Conservation (phyloP, 1,284 basidiomycete species). For the Ganoderma sp. region DNA sequence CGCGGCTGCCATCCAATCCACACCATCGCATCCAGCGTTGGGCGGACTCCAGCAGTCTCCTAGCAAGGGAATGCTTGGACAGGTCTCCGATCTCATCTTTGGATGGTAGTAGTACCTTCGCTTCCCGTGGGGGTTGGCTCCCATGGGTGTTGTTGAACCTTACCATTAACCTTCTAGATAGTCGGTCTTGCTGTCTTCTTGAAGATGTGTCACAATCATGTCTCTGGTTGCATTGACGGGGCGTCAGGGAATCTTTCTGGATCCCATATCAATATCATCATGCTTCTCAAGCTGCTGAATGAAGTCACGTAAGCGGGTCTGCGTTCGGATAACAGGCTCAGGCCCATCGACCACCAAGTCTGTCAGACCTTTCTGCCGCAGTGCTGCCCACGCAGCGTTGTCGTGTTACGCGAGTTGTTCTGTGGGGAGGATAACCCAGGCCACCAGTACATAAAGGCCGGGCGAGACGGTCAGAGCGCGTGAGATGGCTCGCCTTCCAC, state of each 20-base stretch:
- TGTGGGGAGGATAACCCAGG: not conserved
- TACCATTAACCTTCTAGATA: not conserved
- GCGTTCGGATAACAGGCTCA: not conserved
- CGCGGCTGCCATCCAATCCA: conserved; percentile 12
- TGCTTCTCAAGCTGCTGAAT: not conserved
- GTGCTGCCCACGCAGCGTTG: not conserved
- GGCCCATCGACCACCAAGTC: not conserved
- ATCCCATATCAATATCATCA: not conserved
- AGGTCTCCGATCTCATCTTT: conserved; percentile 78
- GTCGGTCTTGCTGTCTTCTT: not conserved
- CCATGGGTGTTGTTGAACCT: not conserved
- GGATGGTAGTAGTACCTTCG: conserved; percentile 58
- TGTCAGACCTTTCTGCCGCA: not conserved
- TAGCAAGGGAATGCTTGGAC: conserved; percentile 67
- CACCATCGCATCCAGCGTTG: conserved; percentile 8
- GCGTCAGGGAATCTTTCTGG: not conserved
- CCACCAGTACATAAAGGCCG: not conserved
- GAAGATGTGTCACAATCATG: not conserved
- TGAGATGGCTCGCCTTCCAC: not conserved
- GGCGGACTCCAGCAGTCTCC: conserved; percentile 42
- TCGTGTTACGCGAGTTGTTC: not conserved
- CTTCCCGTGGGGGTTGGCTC: conserved; percentile 26
- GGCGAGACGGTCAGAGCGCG: not conserved
- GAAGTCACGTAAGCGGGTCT: not conserved
- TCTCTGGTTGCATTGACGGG: not conserved